A percentile compares a stretch with the other conserved stretches of the same genome.
These are phyloP conservation scores for Fusarium goolgardi DNA, from an alignment of 2,329 filamentous ascomycete species.

Conservation along the genomic window DNA sequence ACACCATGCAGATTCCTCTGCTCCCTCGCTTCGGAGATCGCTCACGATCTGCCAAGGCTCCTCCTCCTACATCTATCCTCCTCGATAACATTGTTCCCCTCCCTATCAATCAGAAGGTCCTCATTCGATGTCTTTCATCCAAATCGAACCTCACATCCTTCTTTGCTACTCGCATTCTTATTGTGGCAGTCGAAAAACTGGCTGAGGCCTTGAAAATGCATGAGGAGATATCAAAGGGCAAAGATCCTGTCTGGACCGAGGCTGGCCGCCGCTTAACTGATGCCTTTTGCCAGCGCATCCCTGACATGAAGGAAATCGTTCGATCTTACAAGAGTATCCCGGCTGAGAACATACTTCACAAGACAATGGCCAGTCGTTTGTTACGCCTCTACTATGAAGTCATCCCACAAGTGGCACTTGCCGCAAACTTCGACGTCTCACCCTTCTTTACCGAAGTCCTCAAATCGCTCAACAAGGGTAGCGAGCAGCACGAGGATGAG, in stretches of 20 bases:
- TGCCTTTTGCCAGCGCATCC: conserved; percentile 82
- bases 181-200: conserved; percentile 83
- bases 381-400: conserved; percentile 87
- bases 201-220: conserved; percentile 71
- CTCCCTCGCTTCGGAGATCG: conserved; percentile 77
- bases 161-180: conserved; percentile 83
- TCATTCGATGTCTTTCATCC: conserved; percentile 82
- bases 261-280: conserved; percentile 74
- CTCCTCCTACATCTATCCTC: conserved; percentile 81
- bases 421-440: conserved; percentile 90
- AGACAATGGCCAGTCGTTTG: conserved; percentile 81
- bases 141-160: conserved; percentile 84
- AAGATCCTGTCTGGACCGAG: conserved; percentile 71
- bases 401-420: conserved; percentile 80
- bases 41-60: conserved; percentile 69
- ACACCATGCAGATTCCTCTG: conserved; percentile 78
- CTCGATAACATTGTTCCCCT: conserved; percentile 89
- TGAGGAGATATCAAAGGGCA: conserved; percentile 55
- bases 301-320: conserved; percentile 84
- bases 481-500: conserved; percentile 61
- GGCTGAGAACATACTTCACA: conserved; percentile 77
- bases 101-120: conserved; percentile 81
- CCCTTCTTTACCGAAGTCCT: conserved; percentile 77
- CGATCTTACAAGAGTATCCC: conserved; percentile 76
- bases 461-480: conserved; percentile 66